A percentile compares a stretch with the other conserved stretches of the same genome.
Conservation (phyloP, 306 rosid species). For the Cucurbita argyrosperma region DNA sequence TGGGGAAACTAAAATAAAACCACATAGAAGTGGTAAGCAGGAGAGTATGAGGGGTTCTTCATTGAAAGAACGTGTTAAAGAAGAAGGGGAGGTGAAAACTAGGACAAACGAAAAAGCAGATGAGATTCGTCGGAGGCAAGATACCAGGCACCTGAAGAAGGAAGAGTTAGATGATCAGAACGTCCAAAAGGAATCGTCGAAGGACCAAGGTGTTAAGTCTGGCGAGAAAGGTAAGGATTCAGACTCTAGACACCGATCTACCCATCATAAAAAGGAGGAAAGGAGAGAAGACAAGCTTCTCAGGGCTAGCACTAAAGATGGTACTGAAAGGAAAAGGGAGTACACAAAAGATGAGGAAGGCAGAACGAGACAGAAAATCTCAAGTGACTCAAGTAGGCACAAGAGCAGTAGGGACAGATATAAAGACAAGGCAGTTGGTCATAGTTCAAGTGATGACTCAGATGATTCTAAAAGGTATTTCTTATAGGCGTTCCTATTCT, state of each 20-base stretch:
- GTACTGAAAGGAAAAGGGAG: conserved; percentile 44
- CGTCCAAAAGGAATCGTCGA: conserved; percentile 45
- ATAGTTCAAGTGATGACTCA: conserved; percentile 67
- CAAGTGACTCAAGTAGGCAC: conserved; percentile 47
- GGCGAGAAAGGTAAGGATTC: conserved; percentile 50
- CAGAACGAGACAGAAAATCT: conserved; percentile 45
- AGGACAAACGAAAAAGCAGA: conserved; percentile 38
- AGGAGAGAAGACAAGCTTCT: conserved; percentile 46
- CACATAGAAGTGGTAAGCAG: conserved; percentile 31
- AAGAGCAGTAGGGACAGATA: conserved; percentile 55
- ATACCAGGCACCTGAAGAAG: conserved; percentile 42
- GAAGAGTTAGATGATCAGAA: conserved; percentile 39
- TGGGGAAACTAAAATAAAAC: conserved; percentile 33
- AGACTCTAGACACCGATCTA: conserved; percentile 55
- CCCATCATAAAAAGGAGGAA: conserved; percentile 44
- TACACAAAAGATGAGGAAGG: conserved; percentile 52
- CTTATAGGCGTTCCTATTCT: conserved; percentile 4
- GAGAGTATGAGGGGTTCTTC: conserved; percentile 29
- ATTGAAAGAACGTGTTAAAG: conserved; percentile 34
- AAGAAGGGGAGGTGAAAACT: conserved; percentile 36
- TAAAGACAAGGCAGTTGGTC: conserved; percentile 26
- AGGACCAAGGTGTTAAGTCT: conserved; percentile 31
- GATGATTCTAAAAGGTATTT: conserved; percentile 69
- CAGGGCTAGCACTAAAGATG: conserved; percentile 41
- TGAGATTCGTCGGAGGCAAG: conserved; percentile 43